A percentile compares a stretch with the other conserved stretches of the same genome.
phyloP scores from a whole-genome alignment of 164 flowering plant genomes.

The Annona squamosa region DNA sequence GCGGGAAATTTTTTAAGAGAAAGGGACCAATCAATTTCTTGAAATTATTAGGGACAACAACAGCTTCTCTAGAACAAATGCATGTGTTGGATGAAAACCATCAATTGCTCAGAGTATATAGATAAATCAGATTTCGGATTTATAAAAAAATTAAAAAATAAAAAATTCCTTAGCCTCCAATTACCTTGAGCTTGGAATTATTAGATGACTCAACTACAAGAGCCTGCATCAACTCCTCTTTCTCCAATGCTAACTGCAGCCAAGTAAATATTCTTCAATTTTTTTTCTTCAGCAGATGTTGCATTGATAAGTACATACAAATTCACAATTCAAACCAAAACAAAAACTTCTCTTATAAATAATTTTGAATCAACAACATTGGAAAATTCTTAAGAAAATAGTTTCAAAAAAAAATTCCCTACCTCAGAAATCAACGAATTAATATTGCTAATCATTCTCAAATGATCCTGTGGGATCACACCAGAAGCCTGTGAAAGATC shows the following conservation, averaged over 20 bases:
- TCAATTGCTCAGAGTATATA: neutral
- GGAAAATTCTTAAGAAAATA: constrained; percentile 1
- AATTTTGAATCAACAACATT: neutral
- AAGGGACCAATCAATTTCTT: neutral
- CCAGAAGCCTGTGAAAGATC: constrained; percentile 17
- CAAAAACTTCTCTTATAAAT: neutral
- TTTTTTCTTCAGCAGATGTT: neutral
- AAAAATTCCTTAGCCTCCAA: neutral
- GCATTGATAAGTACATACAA: neutral
- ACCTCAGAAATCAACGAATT: constrained; percentile 83
- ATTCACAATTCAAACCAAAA: too few species aligned
- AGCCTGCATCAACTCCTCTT: constrained; percentile 63
- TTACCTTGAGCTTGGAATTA: constrained; percentile 65
- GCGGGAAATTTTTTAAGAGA: neutral
- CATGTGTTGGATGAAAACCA: neutral
- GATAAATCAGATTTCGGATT: neutral
- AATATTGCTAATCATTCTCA: constrained; percentile 67
- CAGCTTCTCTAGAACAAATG: neutral
- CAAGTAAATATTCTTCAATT: constrained; percentile 4
- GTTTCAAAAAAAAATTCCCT: constrained; percentile 2
- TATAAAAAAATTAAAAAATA: too few species aligned
- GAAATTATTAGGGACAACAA: neutral
- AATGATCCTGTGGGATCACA: constrained; percentile 67
- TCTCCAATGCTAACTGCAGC: constrained; percentile 75
- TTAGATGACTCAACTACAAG: constrained; percentile 61